phyloP scores from a whole-genome alignment of 495 filamentous ascomycete genomes.

The Peziza echinospora region DNA sequence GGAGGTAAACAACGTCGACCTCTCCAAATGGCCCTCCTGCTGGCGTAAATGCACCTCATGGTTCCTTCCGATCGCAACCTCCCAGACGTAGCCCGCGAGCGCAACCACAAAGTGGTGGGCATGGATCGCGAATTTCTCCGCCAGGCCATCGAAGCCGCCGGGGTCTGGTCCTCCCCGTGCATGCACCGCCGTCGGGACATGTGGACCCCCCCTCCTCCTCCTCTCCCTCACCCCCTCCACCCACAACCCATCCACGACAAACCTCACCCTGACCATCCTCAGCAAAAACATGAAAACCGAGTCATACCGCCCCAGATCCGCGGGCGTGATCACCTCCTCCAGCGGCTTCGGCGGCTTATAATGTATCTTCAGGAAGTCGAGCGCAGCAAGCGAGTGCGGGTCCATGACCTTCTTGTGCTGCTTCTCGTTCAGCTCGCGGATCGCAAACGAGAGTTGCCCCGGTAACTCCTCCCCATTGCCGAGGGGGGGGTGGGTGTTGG shows the following conservation, averaged over 20 bases:
- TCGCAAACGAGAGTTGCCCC: constrained; percentile 63
- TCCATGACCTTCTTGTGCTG: constrained; percentile 65
- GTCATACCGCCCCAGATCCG: constrained; percentile 57
- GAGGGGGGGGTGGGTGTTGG: constrained; percentile 6
- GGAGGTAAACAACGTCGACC: too few relatives aligned
- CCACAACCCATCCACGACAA: constrained; percentile 48
- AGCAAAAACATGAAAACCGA: constrained; percentile 58
- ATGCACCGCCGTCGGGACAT: too few relatives aligned
- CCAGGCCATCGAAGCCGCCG: constrained; percentile 22
- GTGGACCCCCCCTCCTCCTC: constrained; percentile 13
- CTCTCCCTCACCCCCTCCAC: constrained; percentile 31
- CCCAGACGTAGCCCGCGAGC: constrained; percentile 52
- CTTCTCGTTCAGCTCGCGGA: constrained; percentile 53
- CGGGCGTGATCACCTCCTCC: constrained; percentile 45
- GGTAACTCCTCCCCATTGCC: constrained; percentile 33
- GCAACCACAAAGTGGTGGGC: constrained; percentile 54
- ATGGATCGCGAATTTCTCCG: constrained; percentile 46
- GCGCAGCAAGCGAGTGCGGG: constrained; percentile 54
- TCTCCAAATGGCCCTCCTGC: constrained; percentile 37
- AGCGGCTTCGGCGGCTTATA: constrained; percentile 62
- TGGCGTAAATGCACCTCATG: constrained; percentile 43
- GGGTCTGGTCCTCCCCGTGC: constrained; percentile 9
- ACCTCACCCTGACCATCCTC: constrained; percentile 56
- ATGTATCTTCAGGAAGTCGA: constrained; percentile 74
- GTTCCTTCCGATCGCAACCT: constrained; percentile 40